Conservation (phyloP, 352 stramenopile genomes). For the Globisporangium orthogonon region DNA sequence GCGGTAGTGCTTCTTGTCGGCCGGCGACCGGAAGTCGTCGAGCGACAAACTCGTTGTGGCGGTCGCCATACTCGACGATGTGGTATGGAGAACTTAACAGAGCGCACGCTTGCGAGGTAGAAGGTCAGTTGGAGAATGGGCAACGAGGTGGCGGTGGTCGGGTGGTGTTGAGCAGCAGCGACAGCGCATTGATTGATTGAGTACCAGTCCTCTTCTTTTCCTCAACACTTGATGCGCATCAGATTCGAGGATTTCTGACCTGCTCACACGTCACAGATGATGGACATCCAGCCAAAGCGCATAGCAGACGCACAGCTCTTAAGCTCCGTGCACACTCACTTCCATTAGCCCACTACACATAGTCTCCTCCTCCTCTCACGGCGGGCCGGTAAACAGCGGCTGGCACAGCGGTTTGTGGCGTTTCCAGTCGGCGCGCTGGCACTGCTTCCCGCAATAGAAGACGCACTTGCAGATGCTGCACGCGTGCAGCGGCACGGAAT, state of each 20-base stretch:
- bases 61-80: slow-evolving; percentile 5
- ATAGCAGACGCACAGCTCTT: too few relatives aligned
- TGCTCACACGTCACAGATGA: neutral
- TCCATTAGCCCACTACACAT: neutral
- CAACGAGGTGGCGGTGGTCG: neutral
- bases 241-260: neutral
- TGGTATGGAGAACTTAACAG: neutral
- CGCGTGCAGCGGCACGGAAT: slow-evolving; percentile 33
- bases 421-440: slow-evolving; percentile 66
- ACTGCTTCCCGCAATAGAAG: slow-evolving; percentile 63
- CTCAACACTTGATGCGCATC: neutral
- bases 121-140: neutral
- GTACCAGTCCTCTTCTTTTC: neutral
- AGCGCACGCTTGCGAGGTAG: neutral
- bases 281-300: too few relatives aligned
- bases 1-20: slow-evolving; percentile 69
- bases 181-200: neutral
- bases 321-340: neutral
- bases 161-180: too few relatives aligned
- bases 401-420: slow-evolving; percentile 48
- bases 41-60: slow-evolving; percentile 18
- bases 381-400: neutral
- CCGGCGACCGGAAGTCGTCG: slow-evolving; percentile 43
- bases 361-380: neutral
- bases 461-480: slow-evolving; percentile 65